Evolutionary conservation across 768 basidiomycete genomes (phyloP), one percentile per base, ranked within the genome.

Genomic region (Kwoniella europaea): DNA sequence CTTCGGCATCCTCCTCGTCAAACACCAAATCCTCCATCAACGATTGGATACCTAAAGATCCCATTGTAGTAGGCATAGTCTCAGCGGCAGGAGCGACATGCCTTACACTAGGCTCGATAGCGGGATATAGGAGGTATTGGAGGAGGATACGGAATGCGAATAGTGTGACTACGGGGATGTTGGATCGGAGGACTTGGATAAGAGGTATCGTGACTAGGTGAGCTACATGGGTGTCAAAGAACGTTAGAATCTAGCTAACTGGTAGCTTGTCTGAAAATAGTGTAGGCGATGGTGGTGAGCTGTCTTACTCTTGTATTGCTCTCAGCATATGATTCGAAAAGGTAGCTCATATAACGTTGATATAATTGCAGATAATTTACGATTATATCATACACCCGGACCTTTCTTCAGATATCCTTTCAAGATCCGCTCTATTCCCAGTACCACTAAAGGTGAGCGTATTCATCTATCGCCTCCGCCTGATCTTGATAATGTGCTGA

Each of bases 121-220:
- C 65, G 18, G 75, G 74, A 13, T 81, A 82, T 55, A 68, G 77
- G 27, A 58, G 74, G 54, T 80, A 74, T 60, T 72, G 76, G 68
- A 18, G 75, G 62, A 85, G 94, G 16, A 86, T 93, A 42, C 84
- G 81, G 46, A 91, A 88, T 71, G 86, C 87, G 35, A 90, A 91
- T 20, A 92, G 89, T 87, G 85, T 95, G 43, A 90, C 90, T 0
- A 89, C 90, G 0, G 85, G 88, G 62, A 82, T 89, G 53, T 83
- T 94, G 55, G 82, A 83, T 29, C 85, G 86, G 71, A 87, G 86
- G 61, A 86, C 88, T 41, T 91, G 91, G 90, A 84, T 96, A 44
- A 90, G 88, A 69, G 95, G 94, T 3, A 84, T 89, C 4, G 94
- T 94, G 35, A 93, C 93, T 2, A 90, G 87, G 93, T 91, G 76